Percentiles rank a stretch among this genome's conserved stretches.
Evolutionary conservation across 371 early-diverging fungal species (phyloP).

Genomic region (Mortierella sp.): DNA sequence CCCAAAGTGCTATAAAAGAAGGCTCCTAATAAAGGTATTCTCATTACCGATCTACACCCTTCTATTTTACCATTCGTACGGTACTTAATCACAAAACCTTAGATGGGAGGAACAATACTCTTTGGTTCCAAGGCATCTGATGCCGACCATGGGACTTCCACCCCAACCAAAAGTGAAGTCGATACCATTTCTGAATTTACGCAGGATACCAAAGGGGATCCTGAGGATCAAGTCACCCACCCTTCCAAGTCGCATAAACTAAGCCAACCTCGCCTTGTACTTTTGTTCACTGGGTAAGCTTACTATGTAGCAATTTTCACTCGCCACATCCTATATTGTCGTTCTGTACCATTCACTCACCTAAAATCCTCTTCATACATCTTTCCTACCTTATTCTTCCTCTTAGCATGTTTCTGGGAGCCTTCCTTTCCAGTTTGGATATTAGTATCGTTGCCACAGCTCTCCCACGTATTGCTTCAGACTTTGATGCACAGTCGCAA

Average conservation of each 20-base stretch:
- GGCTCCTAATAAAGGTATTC: neutral
- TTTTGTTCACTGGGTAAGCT: neutral
- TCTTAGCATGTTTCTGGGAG: constrained; percentile 46
- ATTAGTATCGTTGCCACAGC: constrained; percentile 58
- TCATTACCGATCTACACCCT: neutral
- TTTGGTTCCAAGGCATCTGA: neutral
- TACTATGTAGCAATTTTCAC: no score
- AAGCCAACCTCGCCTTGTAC: neutral
- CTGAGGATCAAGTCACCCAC: neutral
- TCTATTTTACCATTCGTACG: neutral
- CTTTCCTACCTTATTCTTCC: neutral
- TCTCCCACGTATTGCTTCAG: constrained; percentile 51
- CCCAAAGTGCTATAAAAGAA: neutral
- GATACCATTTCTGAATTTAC: neutral
- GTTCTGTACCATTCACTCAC: no score
- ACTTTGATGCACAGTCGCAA: constrained; percentile 44
- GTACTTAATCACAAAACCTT: no score
- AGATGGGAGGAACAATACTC: neutral
- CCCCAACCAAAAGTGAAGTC: neutral
- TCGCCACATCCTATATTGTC: no score
- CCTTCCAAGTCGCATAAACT: neutral
- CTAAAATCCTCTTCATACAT: neutral
- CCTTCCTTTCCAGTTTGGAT: constrained; percentile 72
- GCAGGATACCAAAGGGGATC: neutral
- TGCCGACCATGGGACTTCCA: neutral